Evolutionary conservation across 192 early-diverging fungal genomes (phyloP).

Genomic region (Coemansia sp.): DNA sequence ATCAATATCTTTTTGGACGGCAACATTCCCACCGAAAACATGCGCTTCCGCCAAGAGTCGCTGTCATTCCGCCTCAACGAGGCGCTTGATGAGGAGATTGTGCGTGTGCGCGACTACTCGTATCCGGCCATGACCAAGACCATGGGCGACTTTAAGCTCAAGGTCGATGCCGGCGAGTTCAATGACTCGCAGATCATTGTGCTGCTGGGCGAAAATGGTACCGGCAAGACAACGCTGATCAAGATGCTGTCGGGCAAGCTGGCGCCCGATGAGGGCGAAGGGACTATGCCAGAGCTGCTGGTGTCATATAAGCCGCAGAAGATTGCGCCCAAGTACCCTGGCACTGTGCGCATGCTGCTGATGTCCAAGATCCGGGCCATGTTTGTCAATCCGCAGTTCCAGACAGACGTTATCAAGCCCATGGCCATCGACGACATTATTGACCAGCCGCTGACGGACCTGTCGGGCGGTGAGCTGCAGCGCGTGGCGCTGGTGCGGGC

Average conservation of each 20-base stretch:
- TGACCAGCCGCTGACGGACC: conserved; percentile 78
- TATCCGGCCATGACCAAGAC: conserved; percentile 91
- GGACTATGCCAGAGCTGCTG: conserved; percentile 76
- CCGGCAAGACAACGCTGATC: conserved; percentile 97
- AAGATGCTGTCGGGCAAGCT: conserved; percentile 83
- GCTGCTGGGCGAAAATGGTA: conserved; percentile 98
- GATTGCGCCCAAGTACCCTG: conserved; percentile 92
- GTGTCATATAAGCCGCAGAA: conserved; percentile 98
- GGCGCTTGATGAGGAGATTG: conserved; percentile 68
- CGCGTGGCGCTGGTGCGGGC: conserved; percentile 93
- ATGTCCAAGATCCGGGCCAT: conserved; percentile 78
- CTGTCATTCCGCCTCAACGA: conserved; percentile 92
- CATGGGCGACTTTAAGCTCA: conserved; percentile 78
- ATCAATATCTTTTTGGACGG: conserved; percentile 99
- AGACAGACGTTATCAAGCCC: conserved; percentile 94
- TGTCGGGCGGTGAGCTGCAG: conserved; percentile 99
- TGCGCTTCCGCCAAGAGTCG: conserved; percentile 96
- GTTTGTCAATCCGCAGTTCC: conserved; percentile 93
- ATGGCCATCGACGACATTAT: conserved; percentile 89
- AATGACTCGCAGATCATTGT: conserved; percentile 97
- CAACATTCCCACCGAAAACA: conserved; percentile 95
- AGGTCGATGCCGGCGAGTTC: conserved; percentile 77
- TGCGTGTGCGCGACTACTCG: conserved; percentile 70
- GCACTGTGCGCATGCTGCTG: conserved; percentile 90
- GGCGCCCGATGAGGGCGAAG: conserved; percentile 70